Conservation (phyloP, 177 flowering plant genomes). For the Tripterygium wilfordii region DNA sequence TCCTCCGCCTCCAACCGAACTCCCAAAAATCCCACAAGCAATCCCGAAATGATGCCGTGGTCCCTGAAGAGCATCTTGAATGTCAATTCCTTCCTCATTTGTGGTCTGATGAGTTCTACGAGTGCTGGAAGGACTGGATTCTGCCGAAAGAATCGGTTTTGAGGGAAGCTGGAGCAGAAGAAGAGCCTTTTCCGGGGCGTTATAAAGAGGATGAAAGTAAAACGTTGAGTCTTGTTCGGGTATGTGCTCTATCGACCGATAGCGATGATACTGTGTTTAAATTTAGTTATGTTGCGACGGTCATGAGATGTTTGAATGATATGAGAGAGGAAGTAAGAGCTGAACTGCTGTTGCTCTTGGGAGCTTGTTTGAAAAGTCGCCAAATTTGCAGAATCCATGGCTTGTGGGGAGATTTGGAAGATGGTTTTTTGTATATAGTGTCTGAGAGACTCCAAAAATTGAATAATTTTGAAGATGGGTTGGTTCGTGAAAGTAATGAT, state of each 20-base stretch:
- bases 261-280: conserved; percentile 23
- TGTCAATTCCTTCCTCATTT: conserved; percentile 23
- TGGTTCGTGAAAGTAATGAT: conserved; percentile 10
- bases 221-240: conserved; percentile 38
- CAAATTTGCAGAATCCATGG: conserved; percentile 48
- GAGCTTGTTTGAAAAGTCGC: conserved; percentile 17
- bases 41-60: neutral
- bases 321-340: conserved; percentile 41
- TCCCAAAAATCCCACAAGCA: conserved; percentile 9
- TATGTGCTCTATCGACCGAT: conserved; percentile 12
- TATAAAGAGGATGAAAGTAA: conserved; percentile 16
- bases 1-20: conserved; percentile 34
- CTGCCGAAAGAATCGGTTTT: conserved; percentile 38
- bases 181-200: neutral
- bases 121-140: conserved; percentile 55
- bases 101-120: conserved; percentile 55
- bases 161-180: conserved; percentile 11
- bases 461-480: conserved; percentile 10
- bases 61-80: neutral
- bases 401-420: conserved; percentile 57
- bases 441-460: conserved; percentile 36
- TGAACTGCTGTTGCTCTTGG: conserved; percentile 42
- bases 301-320: conserved; percentile 42
- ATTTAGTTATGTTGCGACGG: conserved; percentile 32
- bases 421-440: conserved; percentile 52